Evolutionary conservation across 1,284 basidiomycete species (phyloP).

Genomic region (Moesziomyces globuligerus): DNA sequence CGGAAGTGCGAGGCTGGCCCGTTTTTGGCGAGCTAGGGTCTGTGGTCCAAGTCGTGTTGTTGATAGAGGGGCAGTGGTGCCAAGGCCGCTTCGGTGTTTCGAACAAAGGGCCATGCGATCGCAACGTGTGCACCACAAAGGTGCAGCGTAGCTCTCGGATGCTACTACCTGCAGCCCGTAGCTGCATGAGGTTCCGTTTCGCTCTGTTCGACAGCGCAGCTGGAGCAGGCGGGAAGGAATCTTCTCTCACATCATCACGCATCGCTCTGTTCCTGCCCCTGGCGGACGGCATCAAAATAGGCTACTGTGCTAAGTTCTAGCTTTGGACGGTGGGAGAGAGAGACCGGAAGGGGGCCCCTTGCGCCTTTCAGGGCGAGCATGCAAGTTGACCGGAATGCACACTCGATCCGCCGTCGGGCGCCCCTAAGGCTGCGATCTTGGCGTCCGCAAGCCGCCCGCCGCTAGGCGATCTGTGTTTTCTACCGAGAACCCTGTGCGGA

Average conservation of each 20-base stretch:
- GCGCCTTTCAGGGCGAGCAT: slow-evolving; percentile 24
- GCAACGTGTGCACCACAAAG: neutral
- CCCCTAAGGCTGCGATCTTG: slow-evolving; percentile 21
- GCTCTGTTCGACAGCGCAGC: too few species aligned
- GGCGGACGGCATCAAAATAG: neutral
- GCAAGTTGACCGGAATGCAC: slow-evolving; percentile 21
- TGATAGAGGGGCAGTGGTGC: neutral
- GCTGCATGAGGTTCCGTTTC: too few species aligned
- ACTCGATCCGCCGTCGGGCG: neutral
- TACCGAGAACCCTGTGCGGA: slow-evolving; percentile 5
- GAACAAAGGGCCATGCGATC: neutral
- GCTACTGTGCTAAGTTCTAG: too few species aligned
- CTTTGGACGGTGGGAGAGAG: neutral
- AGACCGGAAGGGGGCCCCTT: slow-evolving; percentile 5
- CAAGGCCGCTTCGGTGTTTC: neutral
- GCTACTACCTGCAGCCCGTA: neutral
- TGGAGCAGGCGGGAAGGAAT: slow-evolving; percentile 1
- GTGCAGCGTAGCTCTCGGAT: neutral
- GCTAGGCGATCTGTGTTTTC: neutral
- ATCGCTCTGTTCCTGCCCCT: neutral
- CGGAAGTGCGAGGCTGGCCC: neutral
- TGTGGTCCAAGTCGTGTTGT: neutral
- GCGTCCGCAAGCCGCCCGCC: slow-evolving; percentile 7
- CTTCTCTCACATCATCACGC: slow-evolving; percentile 28
- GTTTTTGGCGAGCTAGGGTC: neutral